Evolutionary conservation across 2,329 filamentous ascomycete species (phyloP), one percentile per base, ranked within the genome.

Genomic region (Emergomyces pasteurianus): DNA sequence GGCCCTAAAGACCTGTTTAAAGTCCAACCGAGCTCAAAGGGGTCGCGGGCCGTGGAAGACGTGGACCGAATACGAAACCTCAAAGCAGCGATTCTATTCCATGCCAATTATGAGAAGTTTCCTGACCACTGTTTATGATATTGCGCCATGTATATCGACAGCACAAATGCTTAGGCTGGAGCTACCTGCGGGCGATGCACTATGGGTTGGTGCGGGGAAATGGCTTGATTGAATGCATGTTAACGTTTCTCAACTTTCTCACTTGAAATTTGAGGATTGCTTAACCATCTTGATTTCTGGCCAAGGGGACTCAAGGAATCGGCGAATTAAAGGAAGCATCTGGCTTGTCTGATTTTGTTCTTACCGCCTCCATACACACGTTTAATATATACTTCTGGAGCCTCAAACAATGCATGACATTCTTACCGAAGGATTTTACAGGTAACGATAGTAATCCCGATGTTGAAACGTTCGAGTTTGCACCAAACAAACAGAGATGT

Each of bases 81-180:
- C 55, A 46, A 58, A 58, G 14, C 55, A 14, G 71, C 2, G 73
- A 72, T 59, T 67, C 58, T 58, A 14, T 40, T 26, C 21, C 38
- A 58, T 58, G 55, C 28, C 43, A 10, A 21, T 58, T 26, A 43
- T 43, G n/a, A 43, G 21, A 9, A 43, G 55, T 28, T 23, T 43
- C 55, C 34, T 50, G 23, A 28, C 36, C 14, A 31, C 38, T 12
- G 4, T 34, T 46, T 58, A 31, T 34, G 55, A 58, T 46, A 58
- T 58, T 40, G 23, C 55, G 21, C 38, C 38, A 36, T 58, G 36
- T 8, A 58, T 58, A 23, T 58, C 55, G 23, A 28, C 38, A 43
- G 16, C n/a, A 12, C 55, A 58, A 23, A 10, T 43, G 23, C 18
- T 43, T 23, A 38, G 40, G 23, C 36, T 58, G n/a, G 55, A 58